Evolutionary conservation across 257 asterid species (phyloP).

Genomic region (Apocynum venetum): DNA sequence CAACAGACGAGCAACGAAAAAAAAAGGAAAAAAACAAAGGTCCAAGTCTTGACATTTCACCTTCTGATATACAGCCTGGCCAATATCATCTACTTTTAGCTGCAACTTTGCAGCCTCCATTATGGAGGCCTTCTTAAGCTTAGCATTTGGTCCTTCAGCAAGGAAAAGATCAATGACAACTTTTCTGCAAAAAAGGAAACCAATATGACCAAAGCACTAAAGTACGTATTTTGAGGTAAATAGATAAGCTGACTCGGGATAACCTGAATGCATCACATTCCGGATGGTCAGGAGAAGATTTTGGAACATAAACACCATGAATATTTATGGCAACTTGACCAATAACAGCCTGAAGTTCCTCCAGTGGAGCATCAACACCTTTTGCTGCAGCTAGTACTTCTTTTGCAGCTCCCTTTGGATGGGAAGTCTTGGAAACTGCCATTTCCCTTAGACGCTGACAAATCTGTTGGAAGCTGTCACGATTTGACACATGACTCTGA

Average conservation of each 20-base stretch:
- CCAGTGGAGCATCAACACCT: slow-evolving; percentile 44
- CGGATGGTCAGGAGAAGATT: slow-evolving; percentile 71
- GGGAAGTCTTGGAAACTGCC: slow-evolving; percentile 50
- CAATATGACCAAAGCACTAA: background rate
- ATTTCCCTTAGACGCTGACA: slow-evolving; percentile 50
- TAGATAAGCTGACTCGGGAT: slow-evolving; percentile 10
- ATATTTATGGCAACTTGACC: slow-evolving; percentile 59
- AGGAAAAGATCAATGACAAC: slow-evolving; percentile 64
- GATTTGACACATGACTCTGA: slow-evolving; percentile 13
- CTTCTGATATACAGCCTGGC: slow-evolving; percentile 53
- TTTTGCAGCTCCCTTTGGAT: slow-evolving; percentile 44
- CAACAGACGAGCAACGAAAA: background rate
- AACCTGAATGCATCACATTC: slow-evolving; percentile 68
- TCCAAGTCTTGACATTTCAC: slow-evolving; percentile 27
- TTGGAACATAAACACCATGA: slow-evolving; percentile 77
- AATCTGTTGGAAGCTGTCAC: slow-evolving; percentile 66
- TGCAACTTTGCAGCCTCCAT: slow-evolving; percentile 61
- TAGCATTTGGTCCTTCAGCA: slow-evolving; percentile 74
- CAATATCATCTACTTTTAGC: slow-evolving; percentile 47
- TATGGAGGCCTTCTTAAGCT: slow-evolving; percentile 65
- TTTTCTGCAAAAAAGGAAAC: slow-evolving; percentile 40
- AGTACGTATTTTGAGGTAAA: slow-evolving; percentile 6
- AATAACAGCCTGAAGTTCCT: slow-evolving; percentile 62
- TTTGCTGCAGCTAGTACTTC: slow-evolving; percentile 55
- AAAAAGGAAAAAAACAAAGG: background rate